Percentiles rank a stretch among this genome's conserved stretches.
These are phyloP conservation scores for Vitis labrusca DNA, from an alignment of 164 flowering plant genomes.

Conservation along the genomic window DNA sequence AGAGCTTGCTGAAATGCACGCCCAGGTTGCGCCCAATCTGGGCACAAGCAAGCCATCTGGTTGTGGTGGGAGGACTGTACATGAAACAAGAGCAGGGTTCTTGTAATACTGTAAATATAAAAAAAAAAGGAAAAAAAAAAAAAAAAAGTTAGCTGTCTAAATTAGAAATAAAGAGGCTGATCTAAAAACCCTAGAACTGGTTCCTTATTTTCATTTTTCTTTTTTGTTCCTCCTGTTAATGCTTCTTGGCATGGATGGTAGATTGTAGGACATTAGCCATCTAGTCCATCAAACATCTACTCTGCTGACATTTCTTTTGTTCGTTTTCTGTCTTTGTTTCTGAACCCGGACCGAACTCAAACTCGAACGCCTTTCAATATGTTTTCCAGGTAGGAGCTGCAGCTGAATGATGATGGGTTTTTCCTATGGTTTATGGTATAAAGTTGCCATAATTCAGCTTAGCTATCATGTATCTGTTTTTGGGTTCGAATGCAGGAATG, in stretches of 20 bases:
- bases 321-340: too few relatives aligned
- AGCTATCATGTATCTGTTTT: too few relatives aligned
- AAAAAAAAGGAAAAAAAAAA: too few relatives aligned
- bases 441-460: too few relatives aligned
- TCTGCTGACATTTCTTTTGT: too few relatives aligned
- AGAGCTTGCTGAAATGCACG: conserved; percentile 83
- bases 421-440: too few relatives aligned
- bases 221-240: not conserved
- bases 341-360: not conserved
- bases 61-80: conserved; percentile 29
- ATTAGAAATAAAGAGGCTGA: conserved; percentile 4
- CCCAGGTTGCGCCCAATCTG: conserved; percentile 39
- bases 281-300: too few relatives aligned
- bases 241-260: not conserved
- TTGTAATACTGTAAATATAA: conserved; percentile 43
- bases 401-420: too few relatives aligned
- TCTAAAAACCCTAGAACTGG: not conserved
- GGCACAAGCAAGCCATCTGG: conserved; percentile 37
- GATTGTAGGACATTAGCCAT: too few relatives aligned
- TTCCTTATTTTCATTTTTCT: not conserved
- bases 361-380: not conserved
- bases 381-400: too few relatives aligned
- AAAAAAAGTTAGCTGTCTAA: conserved; percentile 8
- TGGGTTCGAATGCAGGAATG: too few relatives aligned
- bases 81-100: conserved; percentile 52